Evolutionary conservation across 1,139 yeast genomes (phyloP), one percentile per base, ranked within the genome.

Genomic region (Saccharomyces hybrid): DNA sequence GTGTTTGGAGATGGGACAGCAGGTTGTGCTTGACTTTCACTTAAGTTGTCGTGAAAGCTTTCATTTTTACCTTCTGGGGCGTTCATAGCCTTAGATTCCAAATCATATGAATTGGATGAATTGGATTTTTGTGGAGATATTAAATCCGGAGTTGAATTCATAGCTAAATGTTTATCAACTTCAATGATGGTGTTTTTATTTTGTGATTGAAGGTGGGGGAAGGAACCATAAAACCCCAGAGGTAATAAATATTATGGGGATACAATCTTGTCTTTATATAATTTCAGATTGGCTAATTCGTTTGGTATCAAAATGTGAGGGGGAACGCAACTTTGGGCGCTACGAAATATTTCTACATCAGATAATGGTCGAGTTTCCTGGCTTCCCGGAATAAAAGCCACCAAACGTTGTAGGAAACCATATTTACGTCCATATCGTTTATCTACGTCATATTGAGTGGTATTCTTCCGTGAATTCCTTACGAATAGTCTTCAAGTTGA

Each of bases 301-400:
- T 91, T 34, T 38, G 21, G 16, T 34, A 9, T 16, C 26, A 16
- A 16, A 38, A 38, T 16, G 12, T 38, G 44, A 38, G 21, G 89
- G 89, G 93, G 89, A 58, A 88, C 93, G 91, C 93, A 86, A 21
- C 90, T 82, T 52, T 83, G 75, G 52, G 93, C 90, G 69, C 85
- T 86, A 75, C 79, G 82, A 78, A 83, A 82, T 46, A 73, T 72
- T 72, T 84, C 81, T 29, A 75, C 75, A 26, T 82, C 75, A 24
- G 80, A 73, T 55, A 80, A 70, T 38, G 44, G 24, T 38, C 24
- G 44, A 16, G 44, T 16, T 34, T 38, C 44, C 21, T 38, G 44
- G 12, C 44, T 38, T 38, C 24, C 16, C 24, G 44, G 44, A 38
- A 38, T 16, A 38, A 38, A 16, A 38, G 44, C 24, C 12, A 16